A percentile compares a stretch with the other conserved stretches of the same genome.
phyloP scores from a whole-genome alignment of 208 protist genomes.

The Leishmania gerbilli region DNA sequence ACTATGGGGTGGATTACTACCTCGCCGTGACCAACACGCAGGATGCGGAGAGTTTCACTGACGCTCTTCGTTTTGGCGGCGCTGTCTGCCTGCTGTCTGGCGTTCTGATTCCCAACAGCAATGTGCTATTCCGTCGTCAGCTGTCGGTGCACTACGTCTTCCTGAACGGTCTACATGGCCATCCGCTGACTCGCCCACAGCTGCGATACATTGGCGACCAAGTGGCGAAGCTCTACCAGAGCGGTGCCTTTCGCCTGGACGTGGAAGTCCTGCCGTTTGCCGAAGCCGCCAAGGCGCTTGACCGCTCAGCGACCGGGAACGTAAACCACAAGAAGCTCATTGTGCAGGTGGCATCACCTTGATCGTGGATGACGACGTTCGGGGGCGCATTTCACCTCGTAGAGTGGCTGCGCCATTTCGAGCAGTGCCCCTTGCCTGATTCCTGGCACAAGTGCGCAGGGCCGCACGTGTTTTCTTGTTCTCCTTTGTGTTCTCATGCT shows the following conservation, averaged over 20 bases:
- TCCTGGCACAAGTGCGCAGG: background rate
- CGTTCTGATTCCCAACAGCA: constrained; percentile 29
- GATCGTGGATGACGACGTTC: background rate
- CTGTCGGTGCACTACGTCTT: constrained; percentile 71
- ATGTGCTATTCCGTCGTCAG: constrained; percentile 57
- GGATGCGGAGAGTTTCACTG: constrained; percentile 40
- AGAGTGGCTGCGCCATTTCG: background rate
- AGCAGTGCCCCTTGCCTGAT: background rate
- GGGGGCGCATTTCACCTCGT: background rate
- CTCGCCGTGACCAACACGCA: constrained; percentile 50
- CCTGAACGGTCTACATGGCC: constrained; percentile 42
- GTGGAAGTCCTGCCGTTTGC: constrained; percentile 27
- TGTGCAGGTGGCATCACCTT: constrained; percentile 20
- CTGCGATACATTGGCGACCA: constrained; percentile 38
- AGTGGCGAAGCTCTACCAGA: constrained; percentile 42
- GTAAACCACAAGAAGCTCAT: constrained; percentile 22
- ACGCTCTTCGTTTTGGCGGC: constrained; percentile 70
- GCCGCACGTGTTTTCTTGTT: background rate
- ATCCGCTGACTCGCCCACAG: constrained; percentile 35
- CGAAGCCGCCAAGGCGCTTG: constrained; percentile 22
- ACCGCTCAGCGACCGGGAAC: constrained; percentile 26
- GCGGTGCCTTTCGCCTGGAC: constrained; percentile 41
- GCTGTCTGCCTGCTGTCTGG: constrained; percentile 65
- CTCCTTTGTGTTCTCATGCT: background rate
- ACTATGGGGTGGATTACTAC: constrained; percentile 75